Percentiles rank a stretch among this genome's conserved stretches.
phyloP scores from a whole-genome alignment of 352 stramenopile species.

The Phytopythium litorale region DNA sequence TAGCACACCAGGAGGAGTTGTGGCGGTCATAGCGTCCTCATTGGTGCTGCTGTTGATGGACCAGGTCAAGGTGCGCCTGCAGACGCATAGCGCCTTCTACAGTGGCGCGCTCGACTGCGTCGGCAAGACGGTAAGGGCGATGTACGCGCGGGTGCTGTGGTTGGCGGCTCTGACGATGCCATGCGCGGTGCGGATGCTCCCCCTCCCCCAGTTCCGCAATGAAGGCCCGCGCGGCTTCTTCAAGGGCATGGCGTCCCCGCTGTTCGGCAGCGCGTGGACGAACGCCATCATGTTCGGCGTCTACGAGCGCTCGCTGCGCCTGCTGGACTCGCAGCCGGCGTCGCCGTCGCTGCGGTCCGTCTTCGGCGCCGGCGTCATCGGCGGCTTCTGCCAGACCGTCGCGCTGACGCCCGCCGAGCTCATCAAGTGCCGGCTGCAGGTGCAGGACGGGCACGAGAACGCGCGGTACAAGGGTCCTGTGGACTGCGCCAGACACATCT shows the following conservation, averaged over 20 bases:
- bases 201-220: slow-evolving; percentile 24
- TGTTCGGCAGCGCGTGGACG: slow-evolving; percentile 80
- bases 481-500: slow-evolving; percentile 78
- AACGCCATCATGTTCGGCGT: slow-evolving; percentile 86
- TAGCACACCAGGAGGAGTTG: neutral
- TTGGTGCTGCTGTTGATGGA: slow-evolving; percentile 8
- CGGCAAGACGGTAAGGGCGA: slow-evolving; percentile 26
- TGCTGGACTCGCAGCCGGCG: slow-evolving; percentile 52
- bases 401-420: slow-evolving; percentile 73
- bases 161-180: neutral
- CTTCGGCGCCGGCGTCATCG: slow-evolving; percentile 58
- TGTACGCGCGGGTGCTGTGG: neutral
- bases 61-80: slow-evolving; percentile 60
- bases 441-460: slow-evolving; percentile 58
- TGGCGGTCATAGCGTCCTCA: neutral
- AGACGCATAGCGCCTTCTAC: slow-evolving; percentile 56
- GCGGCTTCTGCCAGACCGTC: slow-evolving; percentile 76
- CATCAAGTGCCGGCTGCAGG: slow-evolving; percentile 83
- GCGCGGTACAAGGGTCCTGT: slow-evolving; percentile 48
- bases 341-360: slow-evolving; percentile 62
- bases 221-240: slow-evolving; percentile 79
- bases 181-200: neutral
- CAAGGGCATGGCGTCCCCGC: slow-evolving; percentile 79
- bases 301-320: slow-evolving; percentile 67
- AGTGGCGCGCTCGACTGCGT: slow-evolving; percentile 46